These are phyloP conservation scores for Entomortierella lignicola DNA, from an alignment of 192 early-diverging fungal genomes.

Conservation along the genomic window DNA sequence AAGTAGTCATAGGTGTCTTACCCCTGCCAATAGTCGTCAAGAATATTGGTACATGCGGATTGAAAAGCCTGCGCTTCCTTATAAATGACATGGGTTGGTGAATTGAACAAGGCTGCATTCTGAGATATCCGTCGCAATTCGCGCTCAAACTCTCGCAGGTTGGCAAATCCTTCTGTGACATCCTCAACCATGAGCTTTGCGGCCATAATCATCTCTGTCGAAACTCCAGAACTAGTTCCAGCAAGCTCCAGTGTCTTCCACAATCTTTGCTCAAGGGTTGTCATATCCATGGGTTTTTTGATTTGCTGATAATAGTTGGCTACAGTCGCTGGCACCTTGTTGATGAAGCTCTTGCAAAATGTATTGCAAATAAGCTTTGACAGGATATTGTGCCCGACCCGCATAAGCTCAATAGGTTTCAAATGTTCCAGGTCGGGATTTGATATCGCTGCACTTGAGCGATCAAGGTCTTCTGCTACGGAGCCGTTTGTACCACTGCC, in stretches of 20 bases:
- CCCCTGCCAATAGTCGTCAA: conserved; percentile 32
- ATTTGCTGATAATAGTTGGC: conserved; percentile 61
- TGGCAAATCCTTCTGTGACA: conserved; percentile 40
- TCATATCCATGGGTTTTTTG: conserved; percentile 64
- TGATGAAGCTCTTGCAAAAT: conserved; percentile 41
- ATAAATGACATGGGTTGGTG: conserved; percentile 39
- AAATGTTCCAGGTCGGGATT: conserved; percentile 4
- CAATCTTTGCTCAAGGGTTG: conserved; percentile 62
- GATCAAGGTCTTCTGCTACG: background rate
- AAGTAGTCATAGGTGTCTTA: background rate
- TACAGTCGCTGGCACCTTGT: conserved; percentile 52
- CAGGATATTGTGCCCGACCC: conserved; percentile 28
- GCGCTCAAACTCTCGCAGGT: conserved; percentile 58
- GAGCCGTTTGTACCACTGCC: background rate
- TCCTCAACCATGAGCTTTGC: background rate
- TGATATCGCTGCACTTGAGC: background rate
- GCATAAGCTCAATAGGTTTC: conserved; percentile 29
- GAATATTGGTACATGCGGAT: background rate
- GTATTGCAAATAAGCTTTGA: conserved; percentile 24
- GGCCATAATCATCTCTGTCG: background rate
- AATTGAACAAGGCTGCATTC: conserved; percentile 55
- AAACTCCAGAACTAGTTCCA: background rate
- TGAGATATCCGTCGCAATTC: conserved; percentile 60
- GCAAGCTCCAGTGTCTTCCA: conserved; percentile 50
- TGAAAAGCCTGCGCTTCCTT: conserved; percentile 43